Base-by-base conservation (phyloP, 2,329 filamentous ascomycete genomes). In the Aureobasidium vineae region DNA sequence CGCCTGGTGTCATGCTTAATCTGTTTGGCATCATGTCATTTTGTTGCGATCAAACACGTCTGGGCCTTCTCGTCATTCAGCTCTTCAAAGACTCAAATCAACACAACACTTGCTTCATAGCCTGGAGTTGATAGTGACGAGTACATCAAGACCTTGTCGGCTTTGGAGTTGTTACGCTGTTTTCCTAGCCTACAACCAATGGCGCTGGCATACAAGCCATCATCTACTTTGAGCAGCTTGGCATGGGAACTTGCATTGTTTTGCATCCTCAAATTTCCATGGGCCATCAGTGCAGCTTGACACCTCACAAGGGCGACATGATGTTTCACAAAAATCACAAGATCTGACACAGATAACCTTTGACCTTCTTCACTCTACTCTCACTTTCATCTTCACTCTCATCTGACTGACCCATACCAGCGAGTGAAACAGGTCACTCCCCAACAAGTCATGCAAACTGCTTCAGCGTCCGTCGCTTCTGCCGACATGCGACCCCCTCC, bases 281-380 rank as follows among this genome's bases (percentile, higher is more conserved):
- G 28, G 38, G 38, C 66, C 49, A 33, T 54, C 38, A 56, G 40
- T 50, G 36, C 41, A 59, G 31, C 21, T 54, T 21, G 23, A n/a
- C 13, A 75, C 75, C 76, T 72, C 68, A 49, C 69, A 73, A 71
- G 65, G 69, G 75, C 75, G 75, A 76, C 67, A 68, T 80, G 78
- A 79, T 71, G 78, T 77, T 74, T 85, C 81, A 85, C 76, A 77
- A 59, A 83, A 85, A 89, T 86, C 90, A 86, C 89, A 90, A 90
- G 87, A 90, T 84, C 88, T 90, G 88, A 90, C 82, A 81, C 81
- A 23, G 36, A 19, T n/a, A 43, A 43, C 43, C 21, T 45, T 45
- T 63, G 45, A 21, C 11, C 33, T 33, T 41, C 26, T 33, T 31
- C 57, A 40, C 16, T 15, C 28, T 26, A 49, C 36, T 49, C 21